phyloP scores from a whole-genome alignment of 139 green algal species.

The Protoeuglena noctilucae region DNA sequence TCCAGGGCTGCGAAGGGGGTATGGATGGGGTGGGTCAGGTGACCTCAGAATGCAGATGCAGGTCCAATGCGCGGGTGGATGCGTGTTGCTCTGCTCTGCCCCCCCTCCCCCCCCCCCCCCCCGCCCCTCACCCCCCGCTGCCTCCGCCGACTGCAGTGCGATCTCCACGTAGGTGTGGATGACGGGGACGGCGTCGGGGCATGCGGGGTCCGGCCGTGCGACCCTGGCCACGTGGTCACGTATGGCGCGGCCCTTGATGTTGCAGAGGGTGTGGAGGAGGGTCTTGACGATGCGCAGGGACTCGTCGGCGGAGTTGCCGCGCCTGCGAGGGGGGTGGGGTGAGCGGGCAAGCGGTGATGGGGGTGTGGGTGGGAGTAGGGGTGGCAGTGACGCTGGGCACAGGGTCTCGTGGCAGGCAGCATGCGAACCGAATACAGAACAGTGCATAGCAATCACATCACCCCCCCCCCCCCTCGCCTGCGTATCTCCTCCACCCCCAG shows the following conservation, averaged over 20 bases:
- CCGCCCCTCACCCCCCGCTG: not conserved
- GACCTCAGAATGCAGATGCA: too few species aligned
- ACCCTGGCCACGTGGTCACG: slow-evolving; percentile 21
- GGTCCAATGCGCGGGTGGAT: not conserved
- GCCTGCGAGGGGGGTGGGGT: too few species aligned
- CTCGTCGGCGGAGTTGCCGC: slow-evolving; percentile 72
- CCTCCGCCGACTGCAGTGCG: slow-evolving; percentile 55
- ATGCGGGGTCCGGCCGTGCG: not conserved
- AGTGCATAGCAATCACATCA: slow-evolving; percentile 2
- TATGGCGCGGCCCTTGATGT: slow-evolving; percentile 25
- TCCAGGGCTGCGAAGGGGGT: too few species aligned
- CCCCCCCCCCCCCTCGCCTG: slow-evolving; percentile 7
- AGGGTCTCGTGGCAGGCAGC: too few species aligned
- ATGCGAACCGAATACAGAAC: slow-evolving; percentile 1
- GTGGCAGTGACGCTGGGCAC: too few species aligned
- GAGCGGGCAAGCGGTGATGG: too few species aligned
- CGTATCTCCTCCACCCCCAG: slow-evolving; percentile 79
- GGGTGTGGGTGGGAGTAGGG: too few species aligned
- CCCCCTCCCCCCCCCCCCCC: not conserved
- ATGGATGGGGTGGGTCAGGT: too few species aligned
- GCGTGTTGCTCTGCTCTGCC: not conserved
- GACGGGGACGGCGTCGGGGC: slow-evolving; percentile 27
- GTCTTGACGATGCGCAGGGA: slow-evolving; percentile 93
- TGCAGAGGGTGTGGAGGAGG: slow-evolving; percentile 82
- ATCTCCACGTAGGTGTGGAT: slow-evolving; percentile 88